Evolutionary conservation across 495 filamentous ascomycete species (phyloP), one percentile per base, ranked within the genome.

Genomic region (Aspergillus diversus): DNA sequence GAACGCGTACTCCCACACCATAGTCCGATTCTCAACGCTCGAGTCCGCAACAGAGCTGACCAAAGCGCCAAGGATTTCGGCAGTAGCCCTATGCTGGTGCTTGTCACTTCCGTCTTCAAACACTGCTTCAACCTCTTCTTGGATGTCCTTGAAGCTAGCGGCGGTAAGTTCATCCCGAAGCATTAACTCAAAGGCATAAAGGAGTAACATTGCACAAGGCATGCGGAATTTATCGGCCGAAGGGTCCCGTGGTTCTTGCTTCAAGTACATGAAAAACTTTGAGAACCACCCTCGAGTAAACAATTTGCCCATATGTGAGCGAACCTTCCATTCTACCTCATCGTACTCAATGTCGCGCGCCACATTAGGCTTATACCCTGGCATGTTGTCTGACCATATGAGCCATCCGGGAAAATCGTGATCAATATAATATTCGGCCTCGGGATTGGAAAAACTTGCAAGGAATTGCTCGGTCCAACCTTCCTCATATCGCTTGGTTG

Each of bases 81-180:
- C 86, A 17, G 94, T 97, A 7, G 96, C 96, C 48, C 95, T 90
- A 71, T 99, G 95, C 72, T 98, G 93, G 75, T 99, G 96, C 73
- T 97, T 99, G 68, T 99, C 95, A 64, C 87, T 92, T 32, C 96
- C 93, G 77, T 98, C 95, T 27, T 89, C 93, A 66, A 89, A 97
- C 4, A 93, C 86, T 1, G 80, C 81, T 59, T 84, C 80, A 21
- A 89, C 84, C 59, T 95, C 80, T 63, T 93, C 87, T 66, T 96
- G 87, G 68, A 98, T 88, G 54, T 99, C 94, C n/a, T 90, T 84
- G 66, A 96, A 92, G 0, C 85, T 93, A 32, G 90, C 90, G 31
- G 79, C 76, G 0, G 94, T 92, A 49, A 90, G 75, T 2, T 85
- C 90, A 65, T 86, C 85, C 33, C 80, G 75, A 57, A 91, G 80